Base-by-base conservation (phyloP, 2,329 filamentous ascomycete species). In the Triangularia verruculosa region DNA sequence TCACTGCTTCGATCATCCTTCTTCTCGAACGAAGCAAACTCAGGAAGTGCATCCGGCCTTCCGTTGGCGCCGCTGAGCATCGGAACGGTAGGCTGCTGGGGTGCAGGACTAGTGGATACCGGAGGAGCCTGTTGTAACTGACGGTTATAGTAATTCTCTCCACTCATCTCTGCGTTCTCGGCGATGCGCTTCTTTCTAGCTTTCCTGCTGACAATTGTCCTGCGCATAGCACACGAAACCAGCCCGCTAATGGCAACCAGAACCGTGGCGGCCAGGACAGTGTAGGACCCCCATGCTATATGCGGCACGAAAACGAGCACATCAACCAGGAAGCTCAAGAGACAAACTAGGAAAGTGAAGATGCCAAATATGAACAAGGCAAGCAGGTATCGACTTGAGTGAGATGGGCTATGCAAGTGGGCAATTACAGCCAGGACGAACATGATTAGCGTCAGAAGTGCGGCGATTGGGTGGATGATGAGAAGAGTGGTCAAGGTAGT, bases 91-190 rank as follows among this genome's bases (percentile, higher is more conserved):
- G 87, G 84, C 66, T 89, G 83, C 66, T 82, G 78, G 30, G 78
- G 75, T 4, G 74, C 73, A 4, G 78, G 74, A 1, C 78, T 74
- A 2, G 74, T 73, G 8, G 75, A 74, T 7, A 77, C 74, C 43
- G 77, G 71, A 34, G 81, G 73, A 2, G 34, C 22, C 65, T 86
- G 78, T 66, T 86, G 82, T 39, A 80, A 83, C 76, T 89, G 86
- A 64, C 89, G 84, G 71, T 89, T 90, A 77, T 96, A 97, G 75
- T 90, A 97, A 73, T 93, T 95, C 72, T 95, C 88, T 27, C 94
- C 94, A 74, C 91, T 98, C 93, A 98, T 98, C 74, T 98, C 93
- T 7, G 93, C 92, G 74, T 98, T 97, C 76, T 96, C 91, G 2
- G 88, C 92, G 73, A 98, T 96, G 54, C 92, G 87, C 80, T 89